Base-by-base conservation (phyloP, 2,329 filamentous ascomycete genomes). In the Talaromyces islandicus region DNA sequence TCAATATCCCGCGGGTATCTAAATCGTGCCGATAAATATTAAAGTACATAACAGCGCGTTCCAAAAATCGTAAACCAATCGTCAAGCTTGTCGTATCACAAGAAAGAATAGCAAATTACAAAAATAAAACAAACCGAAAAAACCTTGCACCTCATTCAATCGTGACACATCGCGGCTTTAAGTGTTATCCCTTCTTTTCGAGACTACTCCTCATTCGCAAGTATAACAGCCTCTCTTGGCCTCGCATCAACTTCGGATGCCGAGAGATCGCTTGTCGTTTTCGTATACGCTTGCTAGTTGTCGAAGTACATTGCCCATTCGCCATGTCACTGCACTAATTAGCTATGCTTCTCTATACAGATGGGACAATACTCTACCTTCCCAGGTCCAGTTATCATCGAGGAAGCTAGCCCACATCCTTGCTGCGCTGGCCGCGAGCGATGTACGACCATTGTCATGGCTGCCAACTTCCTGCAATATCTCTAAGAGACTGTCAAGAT, bases 331-430 rank as follows among this genome's bases (percentile, higher is more conserved):
- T 63, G 54, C 21, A 29, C 27, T 19, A 7, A 29, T 63, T 29
- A 61, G 56, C 17, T 25, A 11, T 19, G 30, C n/a, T 7, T 35
- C 25, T 14, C 25, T 10, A 7, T 41, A 46, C 12, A 6, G 38
- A 19, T 19, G 24, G 25, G 19, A 48, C 25, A 25, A 10, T 4
- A 56, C 52, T 58, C 5, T 52, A 63, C 61, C 57, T 35, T 66
- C 66, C 66, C 67, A 70, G 4, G 68, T 67, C 67, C 67, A 70
- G 21, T 62, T 66, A 61, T 73, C 71, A 56, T 68, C 67, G 10
- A 73, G 67, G 55, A 69, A 70, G 0, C 59, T 61, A 17, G 68
- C 68, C 61, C 68, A 69, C 38, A 69, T 62, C 56, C 65, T 64
- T 25, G 70, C 66, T 53, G 72, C 56, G 24, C 66, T 65, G n/a